phyloP scores from a whole-genome alignment of 2,329 filamentous ascomycete species.

The Fusarium goolgardi region DNA sequence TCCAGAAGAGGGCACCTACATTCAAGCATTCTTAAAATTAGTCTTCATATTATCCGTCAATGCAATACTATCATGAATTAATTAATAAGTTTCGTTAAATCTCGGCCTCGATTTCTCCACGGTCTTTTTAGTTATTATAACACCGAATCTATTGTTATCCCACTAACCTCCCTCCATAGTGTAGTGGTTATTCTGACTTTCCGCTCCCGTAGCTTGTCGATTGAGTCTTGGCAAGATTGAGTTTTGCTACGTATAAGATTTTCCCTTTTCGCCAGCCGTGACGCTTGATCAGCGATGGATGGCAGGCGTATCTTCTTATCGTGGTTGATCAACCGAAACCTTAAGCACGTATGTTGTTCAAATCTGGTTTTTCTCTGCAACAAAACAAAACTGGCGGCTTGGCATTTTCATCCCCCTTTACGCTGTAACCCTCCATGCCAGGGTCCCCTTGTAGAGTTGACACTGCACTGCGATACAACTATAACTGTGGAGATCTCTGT shows the following conservation, averaged over 20 bases:
- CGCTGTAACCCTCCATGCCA: not conserved
- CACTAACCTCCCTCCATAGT: not conserved
- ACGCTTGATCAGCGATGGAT: not conserved
- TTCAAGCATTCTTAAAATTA: conserved; percentile 29
- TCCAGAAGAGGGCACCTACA: conserved; percentile 17
- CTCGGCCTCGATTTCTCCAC: not conserved
- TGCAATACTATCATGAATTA: not conserved
- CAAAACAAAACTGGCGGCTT: not conserved
- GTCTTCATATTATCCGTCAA: not conserved
- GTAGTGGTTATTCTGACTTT: not conserved
- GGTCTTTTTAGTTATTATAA: not conserved
- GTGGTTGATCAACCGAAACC: not conserved
- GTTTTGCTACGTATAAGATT: not conserved
- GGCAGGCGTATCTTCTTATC: not conserved
- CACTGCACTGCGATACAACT: not conserved
- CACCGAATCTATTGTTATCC: not conserved
- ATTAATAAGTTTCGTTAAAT: not conserved
- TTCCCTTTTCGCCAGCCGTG: not conserved
- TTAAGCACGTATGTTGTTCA: not conserved
- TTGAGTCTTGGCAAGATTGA: not conserved
- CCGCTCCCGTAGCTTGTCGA: not conserved
- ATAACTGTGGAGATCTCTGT: not conserved
- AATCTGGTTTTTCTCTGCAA: not conserved
- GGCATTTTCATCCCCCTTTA: conserved; percentile 4
- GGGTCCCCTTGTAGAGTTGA: not conserved